Evolutionary conservation across 2,329 filamentous ascomycete species (phyloP).

Genomic region (Pestalotiopsis sp.): DNA sequence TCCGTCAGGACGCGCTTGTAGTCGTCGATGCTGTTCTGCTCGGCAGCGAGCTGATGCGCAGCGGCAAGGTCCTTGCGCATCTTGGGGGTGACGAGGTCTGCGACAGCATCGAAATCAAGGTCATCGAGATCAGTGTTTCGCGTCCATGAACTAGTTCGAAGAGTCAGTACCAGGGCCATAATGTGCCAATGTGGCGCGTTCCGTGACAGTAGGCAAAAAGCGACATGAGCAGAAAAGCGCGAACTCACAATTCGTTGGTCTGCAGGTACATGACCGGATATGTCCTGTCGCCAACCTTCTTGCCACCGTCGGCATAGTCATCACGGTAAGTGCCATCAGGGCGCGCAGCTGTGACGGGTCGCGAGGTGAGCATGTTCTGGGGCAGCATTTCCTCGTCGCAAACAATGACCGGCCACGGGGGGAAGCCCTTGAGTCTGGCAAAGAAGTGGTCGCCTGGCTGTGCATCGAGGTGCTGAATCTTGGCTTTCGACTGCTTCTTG

Average conservation of each 20-base stretch:
- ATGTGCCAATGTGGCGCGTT: background rate
- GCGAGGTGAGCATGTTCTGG: slow-evolving; percentile 69
- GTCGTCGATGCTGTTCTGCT: slow-evolving; percentile 75
- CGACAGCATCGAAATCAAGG: slow-evolving; percentile 73
- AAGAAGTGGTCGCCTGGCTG: slow-evolving; percentile 91
- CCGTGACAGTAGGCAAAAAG: slow-evolving; percentile 60
- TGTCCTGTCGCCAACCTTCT: slow-evolving; percentile 80
- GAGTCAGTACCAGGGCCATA: slow-evolving; percentile 10
- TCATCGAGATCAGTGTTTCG: slow-evolving; percentile 80
- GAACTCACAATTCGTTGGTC: slow-evolving; percentile 94
- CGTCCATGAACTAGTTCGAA: slow-evolving; percentile 76
- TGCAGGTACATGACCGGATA: slow-evolving; percentile 94
- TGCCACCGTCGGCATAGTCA: slow-evolving; percentile 84
- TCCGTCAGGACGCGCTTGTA: slow-evolving; percentile 81
- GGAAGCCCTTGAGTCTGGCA: slow-evolving; percentile 91
- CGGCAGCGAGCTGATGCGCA: slow-evolving; percentile 79
- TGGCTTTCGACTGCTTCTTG: slow-evolving; percentile 79
- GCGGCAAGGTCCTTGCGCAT: slow-evolving; percentile 76
- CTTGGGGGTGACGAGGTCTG: slow-evolving; percentile 71
- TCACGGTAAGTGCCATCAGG: slow-evolving; percentile 85
- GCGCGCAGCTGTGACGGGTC: slow-evolving; percentile 82
- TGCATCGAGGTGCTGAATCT: slow-evolving; percentile 73
- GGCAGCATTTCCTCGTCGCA: slow-evolving; percentile 96
- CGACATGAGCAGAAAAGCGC: slow-evolving; percentile 73
- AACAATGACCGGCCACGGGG: slow-evolving; percentile 91